These are phyloP conservation scores for Pseudozyma sp. DNA, from an alignment of 1,284 basidiomycete genomes.

Conservation along the genomic window DNA sequence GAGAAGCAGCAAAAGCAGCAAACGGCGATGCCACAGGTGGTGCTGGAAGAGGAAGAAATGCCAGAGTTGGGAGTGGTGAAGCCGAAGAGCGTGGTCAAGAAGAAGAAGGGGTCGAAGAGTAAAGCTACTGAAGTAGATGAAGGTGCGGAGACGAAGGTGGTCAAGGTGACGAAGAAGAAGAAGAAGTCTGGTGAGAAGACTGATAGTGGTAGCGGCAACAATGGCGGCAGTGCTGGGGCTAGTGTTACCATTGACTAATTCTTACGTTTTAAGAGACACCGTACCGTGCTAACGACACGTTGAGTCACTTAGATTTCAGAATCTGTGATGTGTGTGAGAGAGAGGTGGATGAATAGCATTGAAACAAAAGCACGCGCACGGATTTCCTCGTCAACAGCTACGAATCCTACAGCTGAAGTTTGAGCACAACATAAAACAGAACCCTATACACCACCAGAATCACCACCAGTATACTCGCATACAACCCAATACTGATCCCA, in stretches of 20 bases:
- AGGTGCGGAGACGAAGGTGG: slow-evolving; percentile 12
- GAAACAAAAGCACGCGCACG: no score
- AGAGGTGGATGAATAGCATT: no score
- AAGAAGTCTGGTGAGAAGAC: slow-evolving; percentile 4
- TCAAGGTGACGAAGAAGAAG: slow-evolving; percentile 38
- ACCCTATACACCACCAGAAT: slow-evolving; percentile 61
- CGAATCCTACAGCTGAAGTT: slow-evolving; percentile 20
- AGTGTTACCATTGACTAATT: slow-evolving; percentile 17
- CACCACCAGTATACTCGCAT: slow-evolving; percentile 58
- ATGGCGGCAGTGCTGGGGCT: background rate
- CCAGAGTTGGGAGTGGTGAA: slow-evolving; percentile 16
- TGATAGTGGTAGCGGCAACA: background rate
- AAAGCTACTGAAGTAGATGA: background rate
- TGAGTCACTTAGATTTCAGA: no score
- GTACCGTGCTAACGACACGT: no score
- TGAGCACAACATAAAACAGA: slow-evolving; percentile 57
- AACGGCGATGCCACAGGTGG: slow-evolving; percentile 7
- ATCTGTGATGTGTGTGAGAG: background rate
- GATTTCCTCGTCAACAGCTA: no score
- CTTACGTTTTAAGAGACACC: no score
- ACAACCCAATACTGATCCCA: slow-evolving; percentile 52
- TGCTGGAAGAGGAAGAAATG: slow-evolving; percentile 51
- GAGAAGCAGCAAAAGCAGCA: background rate
- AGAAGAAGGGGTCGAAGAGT: background rate
- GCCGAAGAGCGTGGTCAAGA: slow-evolving; percentile 18